Evolutionary conservation across 108 stramenopile genomes (phyloP), one percentile per base, ranked within the genome.

Genomic region (Skeletonema potamos): DNA sequence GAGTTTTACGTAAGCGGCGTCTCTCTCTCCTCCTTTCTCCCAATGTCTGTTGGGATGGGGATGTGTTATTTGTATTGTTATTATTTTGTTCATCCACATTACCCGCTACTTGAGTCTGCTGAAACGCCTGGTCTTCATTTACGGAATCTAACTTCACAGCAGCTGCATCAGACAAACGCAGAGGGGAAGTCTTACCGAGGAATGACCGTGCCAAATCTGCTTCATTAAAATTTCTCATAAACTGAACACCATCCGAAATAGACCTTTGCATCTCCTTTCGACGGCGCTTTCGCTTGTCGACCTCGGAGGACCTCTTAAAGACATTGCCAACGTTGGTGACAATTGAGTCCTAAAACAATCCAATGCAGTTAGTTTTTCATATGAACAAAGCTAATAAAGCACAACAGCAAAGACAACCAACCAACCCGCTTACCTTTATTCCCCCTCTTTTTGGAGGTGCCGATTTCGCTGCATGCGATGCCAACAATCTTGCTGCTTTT

Each of bases 221-320:
- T 24, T 8, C 48, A 51, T 8, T 22, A 1, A 51, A 20, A 51
- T 51, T 20, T 51, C 43, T 59, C 77, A 79, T 72, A 12, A 66
- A 13, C 17, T 65, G 64, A 29, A 79, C 77, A 62, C 72, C 79
- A 58, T 80, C 79, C 12, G 79, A 80, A 12, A 73, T 18, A 26
- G 79, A 80, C 30, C 58, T 80, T 63, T 58, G 54, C 17, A 44
- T 68, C n/a, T 12, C 39, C 46, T 59, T 71, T 36, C 54, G 18
- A 48, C 17, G 56, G 27, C 56, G 33, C 5, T 34, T 59, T 59
- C 58, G 7, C 22, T 51, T 20, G 15, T 51, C 48, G 48, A 8
- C 48, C 22, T 34, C 34, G 34, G 48, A 20, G 4, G 48, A 6
- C 18, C 20, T 20, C 48, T 51, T 51, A 20, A 20, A 20, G 18